Base-by-base conservation (phyloP, 192 early-diverging fungal genomes). In the Entomortierella lignicola region DNA sequence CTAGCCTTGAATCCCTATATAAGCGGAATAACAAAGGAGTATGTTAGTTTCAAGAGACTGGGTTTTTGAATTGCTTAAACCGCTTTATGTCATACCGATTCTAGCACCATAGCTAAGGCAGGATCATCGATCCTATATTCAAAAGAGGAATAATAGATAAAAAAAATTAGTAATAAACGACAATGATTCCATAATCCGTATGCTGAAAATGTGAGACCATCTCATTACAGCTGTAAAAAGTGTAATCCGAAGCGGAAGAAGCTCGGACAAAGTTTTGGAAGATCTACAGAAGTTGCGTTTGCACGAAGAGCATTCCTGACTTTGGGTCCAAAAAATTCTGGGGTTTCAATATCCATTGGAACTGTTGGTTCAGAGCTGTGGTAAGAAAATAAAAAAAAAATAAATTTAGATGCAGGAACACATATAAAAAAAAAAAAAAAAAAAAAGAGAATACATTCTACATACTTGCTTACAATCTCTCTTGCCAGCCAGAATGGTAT, bases 1-100 rank as follows among this genome's bases (percentile, higher is more conserved):
- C 85, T 58, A 4, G 55, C 56, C 21, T 82, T 84, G 53, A 85
- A 87, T 8, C 81, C 79, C 85, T 87, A 42, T n/a, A n/a, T n/a
- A n/a, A n/a, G 8, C 34, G 18, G 21, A 23, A 27, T 31, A 27
- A 27, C 5, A 12, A 34, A 25, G n/a, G 26, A 8, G 58, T 21
- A 61, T 42, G 18, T 32, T 20, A 4, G 2, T 37, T 47, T 42
- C 39, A 42, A 42, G 39, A 42, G 39, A 42, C 8, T 10, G 39
- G 13, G 39, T 10, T 6, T 10, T 37, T 23, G 12, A 25, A 51
- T 23, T 32, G 50, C 31, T 5, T 17, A 6, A 39, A 11, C 21
- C 60, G 23, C 6, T 39, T 7, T 4, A 37, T 37, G 50, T 15
- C 18, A 15, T 71, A 71, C 69, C 29, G 21, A 41, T 56, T 71